Evolutionary conservation across 2,329 filamentous ascomycete genomes (phyloP).

Genomic region (Colletotrichum eleusines): DNA sequence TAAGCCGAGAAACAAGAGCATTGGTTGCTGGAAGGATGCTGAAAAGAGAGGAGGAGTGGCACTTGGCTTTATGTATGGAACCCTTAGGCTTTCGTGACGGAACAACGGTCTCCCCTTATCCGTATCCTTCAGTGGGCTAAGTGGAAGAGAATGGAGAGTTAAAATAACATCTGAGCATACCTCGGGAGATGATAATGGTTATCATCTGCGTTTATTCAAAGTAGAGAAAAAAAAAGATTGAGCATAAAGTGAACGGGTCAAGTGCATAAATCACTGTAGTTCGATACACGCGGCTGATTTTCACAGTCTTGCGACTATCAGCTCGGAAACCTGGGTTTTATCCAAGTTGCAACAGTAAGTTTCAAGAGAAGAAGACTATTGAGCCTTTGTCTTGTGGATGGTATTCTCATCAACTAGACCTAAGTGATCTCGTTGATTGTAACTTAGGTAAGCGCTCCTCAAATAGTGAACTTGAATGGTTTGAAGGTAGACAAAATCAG

Average conservation of each 20-base stretch:
- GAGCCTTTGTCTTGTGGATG: background rate
- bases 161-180: no score
- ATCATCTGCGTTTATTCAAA: background rate
- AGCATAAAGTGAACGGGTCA: no score
- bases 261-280: background rate
- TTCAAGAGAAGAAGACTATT: background rate
- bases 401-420: background rate
- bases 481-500: background rate
- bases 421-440: background rate
- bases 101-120: no score
- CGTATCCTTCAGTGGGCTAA: no score
- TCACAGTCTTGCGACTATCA: no score
- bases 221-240: background rate
- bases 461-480: background rate
- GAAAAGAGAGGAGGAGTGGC: no score
- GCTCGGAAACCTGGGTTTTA: background rate
- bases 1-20: background rate
- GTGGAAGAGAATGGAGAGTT: no score
- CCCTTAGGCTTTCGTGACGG: no score
- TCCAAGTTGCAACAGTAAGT: background rate
- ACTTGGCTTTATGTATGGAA: no score
- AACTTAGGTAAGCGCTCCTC: no score
- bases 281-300: background rate
- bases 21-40: background rate
- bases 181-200: no score